Percentiles rank a stretch among this genome's conserved stretches.
Evolutionary conservation across 352 stramenopile species (phyloP).

Genomic region (Phytopythium litorale): DNA sequence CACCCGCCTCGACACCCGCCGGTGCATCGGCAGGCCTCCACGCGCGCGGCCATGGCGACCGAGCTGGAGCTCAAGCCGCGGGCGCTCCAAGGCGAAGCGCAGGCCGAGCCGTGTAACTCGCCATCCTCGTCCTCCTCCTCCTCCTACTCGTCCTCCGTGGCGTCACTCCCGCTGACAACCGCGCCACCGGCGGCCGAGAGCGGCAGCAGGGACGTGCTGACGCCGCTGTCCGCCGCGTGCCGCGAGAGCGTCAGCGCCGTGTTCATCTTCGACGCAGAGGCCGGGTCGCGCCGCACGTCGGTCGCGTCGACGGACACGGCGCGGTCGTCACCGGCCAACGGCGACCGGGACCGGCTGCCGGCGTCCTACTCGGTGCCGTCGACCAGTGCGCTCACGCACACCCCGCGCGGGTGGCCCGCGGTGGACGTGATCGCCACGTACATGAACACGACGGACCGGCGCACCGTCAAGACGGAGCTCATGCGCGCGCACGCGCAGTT

Average conservation of each 20-base stretch:
- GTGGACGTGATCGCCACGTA: conserved; percentile 88
- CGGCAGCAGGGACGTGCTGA: conserved; percentile 11
- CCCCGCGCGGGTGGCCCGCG: conserved; percentile 58
- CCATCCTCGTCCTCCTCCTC: neutral
- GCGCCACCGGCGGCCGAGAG: neutral
- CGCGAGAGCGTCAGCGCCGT: conserved; percentile 49
- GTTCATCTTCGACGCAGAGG: conserved; percentile 45
- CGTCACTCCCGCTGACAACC: conserved; percentile 8
- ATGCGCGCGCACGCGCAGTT: conserved; percentile 74
- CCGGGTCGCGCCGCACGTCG: conserved; percentile 41
- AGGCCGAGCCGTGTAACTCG: conserved; percentile 6
- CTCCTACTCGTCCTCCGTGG: conserved; percentile 1
- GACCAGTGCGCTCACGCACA: conserved; percentile 50
- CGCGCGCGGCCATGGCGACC: conserved; percentile 17
- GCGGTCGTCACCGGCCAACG: conserved; percentile 24
- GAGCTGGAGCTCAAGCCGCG: conserved; percentile 11
- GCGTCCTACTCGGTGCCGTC: conserved; percentile 76
- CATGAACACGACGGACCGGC: conserved; percentile 85
- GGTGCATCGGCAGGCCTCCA: too few relatives aligned
- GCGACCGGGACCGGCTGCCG: conserved; percentile 28
- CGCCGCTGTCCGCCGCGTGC: conserved; percentile 62
- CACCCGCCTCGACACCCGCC: neutral
- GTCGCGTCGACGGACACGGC: conserved; percentile 44
- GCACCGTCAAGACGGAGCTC: conserved; percentile 69
- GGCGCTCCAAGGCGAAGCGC: neutral